Base-by-base conservation (phyloP, 1,284 basidiomycete genomes). In the Mycosarcoma maydis region DNA sequence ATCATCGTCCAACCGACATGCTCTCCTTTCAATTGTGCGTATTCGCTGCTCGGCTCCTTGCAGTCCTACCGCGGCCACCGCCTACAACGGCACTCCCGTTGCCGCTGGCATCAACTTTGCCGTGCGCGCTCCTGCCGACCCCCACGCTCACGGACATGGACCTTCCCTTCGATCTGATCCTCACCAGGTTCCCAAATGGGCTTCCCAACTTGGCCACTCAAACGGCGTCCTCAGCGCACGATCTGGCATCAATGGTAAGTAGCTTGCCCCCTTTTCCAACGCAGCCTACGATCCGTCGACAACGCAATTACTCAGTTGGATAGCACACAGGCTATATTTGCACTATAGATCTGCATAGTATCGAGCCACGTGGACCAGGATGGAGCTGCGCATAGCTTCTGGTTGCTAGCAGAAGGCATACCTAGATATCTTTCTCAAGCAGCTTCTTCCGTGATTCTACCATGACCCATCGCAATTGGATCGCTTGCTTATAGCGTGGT, bases 41-140 rank as follows among this genome's bases (percentile, higher is more conserved):
- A 59, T 36, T 27, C 50, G 46, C 49, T 46, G 40, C 20, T 27
- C 26, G 30, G 50, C 50, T 20, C 11, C 23, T 34, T 50, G 44
- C 58, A 75, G 73, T 34, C 73, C 73, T 27, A 73, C 73, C 45
- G 64, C 71, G 37, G 61, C 67, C 39, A 66, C 71, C 33, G 60
- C 71, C 39, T 60, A 54, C 60, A 67, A 64, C 67, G 73, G 73
- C 40, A 69, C 61, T 24, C 73, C 73, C 43, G 46, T 73, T 34
- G 71, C 71, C 55, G 50, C 57, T 54, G 61, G 58, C 59, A 67
- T 72, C 66, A 78, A 76, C 76, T 58, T 73, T 44, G 54, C 60
- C 51, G 76, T 48, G 13, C 73, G 76, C 22, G 76, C 76, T 42
- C 74, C 74, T 32, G 70, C 55, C 52, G 76, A 76, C 59, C 67